These are phyloP conservation scores for Carex pumila DNA, from an alignment of 176 grass and related monocot species.

Conservation along the genomic window DNA sequence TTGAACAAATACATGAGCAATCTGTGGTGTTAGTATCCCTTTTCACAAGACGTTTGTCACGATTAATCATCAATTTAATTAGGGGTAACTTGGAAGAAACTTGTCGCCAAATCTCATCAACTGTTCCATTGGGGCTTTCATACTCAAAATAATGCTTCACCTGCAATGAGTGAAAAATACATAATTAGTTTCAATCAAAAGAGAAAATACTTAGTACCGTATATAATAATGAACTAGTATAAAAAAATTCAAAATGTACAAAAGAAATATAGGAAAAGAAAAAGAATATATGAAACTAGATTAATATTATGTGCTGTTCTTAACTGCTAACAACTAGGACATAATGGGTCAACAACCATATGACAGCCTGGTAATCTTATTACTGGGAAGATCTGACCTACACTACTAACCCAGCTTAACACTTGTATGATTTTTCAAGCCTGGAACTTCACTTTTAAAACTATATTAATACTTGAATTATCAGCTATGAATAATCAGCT, in stretches of 20 bases:
- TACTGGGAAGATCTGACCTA: background rate
- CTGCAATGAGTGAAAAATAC: conserved; percentile 28
- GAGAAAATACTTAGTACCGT: background rate
- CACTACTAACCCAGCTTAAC: background rate
- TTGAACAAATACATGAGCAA: conserved; percentile 78
- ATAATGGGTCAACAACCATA: background rate
- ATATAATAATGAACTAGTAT: background rate
- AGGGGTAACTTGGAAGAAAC: conserved; percentile 70
- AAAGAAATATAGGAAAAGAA: background rate
- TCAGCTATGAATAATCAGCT: background rate
- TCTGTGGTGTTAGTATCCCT: conserved; percentile 41
- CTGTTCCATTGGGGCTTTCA: conserved; percentile 69
- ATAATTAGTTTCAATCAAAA: background rate
- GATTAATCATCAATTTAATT: conserved; percentile 80
- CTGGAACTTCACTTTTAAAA: background rate
- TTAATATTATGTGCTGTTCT: background rate
- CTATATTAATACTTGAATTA: background rate
- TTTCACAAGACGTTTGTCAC: conserved; percentile 60
- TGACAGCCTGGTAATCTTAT: background rate
- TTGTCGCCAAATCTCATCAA: conserved; percentile 90
- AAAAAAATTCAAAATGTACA: background rate
- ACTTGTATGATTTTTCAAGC: background rate
- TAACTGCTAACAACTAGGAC: background rate
- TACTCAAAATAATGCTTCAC: conserved; percentile 83
- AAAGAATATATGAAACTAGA: background rate